Percentiles rank a stretch among this genome's conserved stretches.
Evolutionary conservation across 192 early-diverging fungal species (phyloP).

Genomic region (Cladochytrium replicatum): DNA sequence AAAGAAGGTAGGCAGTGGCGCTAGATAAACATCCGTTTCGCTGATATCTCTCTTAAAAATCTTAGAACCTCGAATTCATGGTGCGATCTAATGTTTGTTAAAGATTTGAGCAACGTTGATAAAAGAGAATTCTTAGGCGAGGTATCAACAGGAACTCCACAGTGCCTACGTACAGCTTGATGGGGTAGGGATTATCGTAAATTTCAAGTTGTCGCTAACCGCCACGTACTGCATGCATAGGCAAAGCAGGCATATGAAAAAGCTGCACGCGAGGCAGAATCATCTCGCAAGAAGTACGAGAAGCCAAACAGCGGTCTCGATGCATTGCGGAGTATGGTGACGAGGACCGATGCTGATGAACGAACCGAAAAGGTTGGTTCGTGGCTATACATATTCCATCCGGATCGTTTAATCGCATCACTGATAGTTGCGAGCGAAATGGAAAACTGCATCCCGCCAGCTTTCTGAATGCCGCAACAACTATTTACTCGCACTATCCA

Average conservation of each 20-base stretch:
- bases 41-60: not conserved
- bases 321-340: constrained; percentile 32
- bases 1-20: too few relatives aligned
- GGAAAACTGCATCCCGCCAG: constrained; percentile 20
- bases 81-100: not conserved
- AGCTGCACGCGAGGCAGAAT: constrained; percentile 29
- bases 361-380: constrained; percentile 25
- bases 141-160: constrained; percentile 33
- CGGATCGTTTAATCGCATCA: constrained; percentile 5
- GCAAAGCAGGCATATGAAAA: constrained; percentile 32
- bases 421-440: constrained; percentile 21
- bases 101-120: not conserved
- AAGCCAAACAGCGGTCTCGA: constrained; percentile 35
- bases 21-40: constrained; percentile 16
- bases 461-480: constrained; percentile 32
- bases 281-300: constrained; percentile 33
- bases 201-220: not conserved
- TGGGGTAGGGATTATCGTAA: constrained; percentile 10
- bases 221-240: not conserved
- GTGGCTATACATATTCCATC: not conserved
- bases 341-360: constrained; percentile 30
- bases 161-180: constrained; percentile 37
- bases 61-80: constrained; percentile 17
- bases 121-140: constrained; percentile 6
- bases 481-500: constrained; percentile 30